Evolutionary conservation across 257 asterid genomes (phyloP).

Genomic region (Solanum piurae): DNA sequence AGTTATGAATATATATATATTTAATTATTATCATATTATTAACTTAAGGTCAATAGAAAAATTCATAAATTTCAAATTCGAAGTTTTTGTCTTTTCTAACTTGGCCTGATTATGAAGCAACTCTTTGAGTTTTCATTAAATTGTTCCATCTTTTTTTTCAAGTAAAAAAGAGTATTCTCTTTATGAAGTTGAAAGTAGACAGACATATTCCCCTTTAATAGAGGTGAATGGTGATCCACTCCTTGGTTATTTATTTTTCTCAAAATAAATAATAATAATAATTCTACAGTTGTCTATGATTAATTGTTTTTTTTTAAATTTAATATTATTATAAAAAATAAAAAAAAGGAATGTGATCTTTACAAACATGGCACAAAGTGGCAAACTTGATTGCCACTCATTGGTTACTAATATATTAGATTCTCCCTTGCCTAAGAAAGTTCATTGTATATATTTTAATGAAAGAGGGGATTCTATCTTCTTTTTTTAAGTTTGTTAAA

Average conservation of each 20-base stretch:
- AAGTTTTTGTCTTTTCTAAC: not conserved
- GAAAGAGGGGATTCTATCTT: not conserved
- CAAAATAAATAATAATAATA: not conserved
- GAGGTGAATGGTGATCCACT: not conserved
- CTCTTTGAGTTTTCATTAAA: not conserved
- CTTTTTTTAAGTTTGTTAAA: not conserved
- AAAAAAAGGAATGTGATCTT: not conserved
- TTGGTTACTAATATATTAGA: not conserved
- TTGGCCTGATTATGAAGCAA: not conserved
- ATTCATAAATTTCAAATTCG: not conserved
- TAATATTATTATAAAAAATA: not conserved
- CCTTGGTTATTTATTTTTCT: not conserved
- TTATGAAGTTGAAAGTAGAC: not conserved
- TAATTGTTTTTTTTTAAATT: not conserved
- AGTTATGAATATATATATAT: no score
- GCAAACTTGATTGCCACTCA: not conserved
- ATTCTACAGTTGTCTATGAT: not conserved
- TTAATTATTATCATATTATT: no score
- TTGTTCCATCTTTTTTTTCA: not conserved
- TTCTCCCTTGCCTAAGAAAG: not conserved
- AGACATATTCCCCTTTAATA: not conserved
- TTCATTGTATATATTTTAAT: not conserved
- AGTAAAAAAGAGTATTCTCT: not conserved
- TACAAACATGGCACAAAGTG: not conserved
- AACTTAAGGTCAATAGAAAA: not conserved